Evolutionary conservation across 108 stramenopile genomes (phyloP).

Genomic region (Pseudonitzschia multistriata): DNA sequence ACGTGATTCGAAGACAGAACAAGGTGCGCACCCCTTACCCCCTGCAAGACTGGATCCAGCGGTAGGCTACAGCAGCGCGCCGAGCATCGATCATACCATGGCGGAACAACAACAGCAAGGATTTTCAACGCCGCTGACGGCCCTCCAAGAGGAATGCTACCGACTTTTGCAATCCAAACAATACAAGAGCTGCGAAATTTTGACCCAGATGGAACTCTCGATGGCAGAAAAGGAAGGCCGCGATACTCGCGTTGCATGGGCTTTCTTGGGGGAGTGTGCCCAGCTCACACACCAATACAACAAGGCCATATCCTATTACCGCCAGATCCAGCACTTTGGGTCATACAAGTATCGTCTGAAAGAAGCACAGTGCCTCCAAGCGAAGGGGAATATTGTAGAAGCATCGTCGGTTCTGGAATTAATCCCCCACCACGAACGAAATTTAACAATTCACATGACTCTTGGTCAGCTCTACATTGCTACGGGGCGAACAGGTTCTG

Average conservation of each 20-base stretch:
- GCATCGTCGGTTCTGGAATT: constrained; percentile 69
- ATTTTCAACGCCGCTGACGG: constrained; percentile 20
- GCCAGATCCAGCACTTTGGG: constrained; percentile 44
- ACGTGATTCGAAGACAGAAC: no score
- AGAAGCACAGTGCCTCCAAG: constrained; percentile 69
- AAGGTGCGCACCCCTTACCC: no score
- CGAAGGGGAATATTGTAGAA: constrained; percentile 63
- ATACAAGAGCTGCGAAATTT: constrained; percentile 69
- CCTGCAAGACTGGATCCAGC: no score
- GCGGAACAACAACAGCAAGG: constrained; percentile 2
- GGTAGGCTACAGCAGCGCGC: no score
- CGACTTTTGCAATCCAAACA: constrained; percentile 55
- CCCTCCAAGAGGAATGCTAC: constrained; percentile 56
- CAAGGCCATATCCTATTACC: constrained; percentile 66
- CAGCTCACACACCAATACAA: constrained; percentile 45
- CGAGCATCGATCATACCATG: neutral
- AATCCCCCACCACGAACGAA: constrained; percentile 44
- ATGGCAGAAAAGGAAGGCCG: constrained; percentile 43
- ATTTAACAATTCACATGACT: constrained; percentile 62
- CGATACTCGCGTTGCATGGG: constrained; percentile 32
- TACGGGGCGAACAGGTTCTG: constrained; percentile 46
- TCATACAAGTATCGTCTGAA: constrained; percentile 61
- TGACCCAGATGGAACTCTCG: constrained; percentile 64
- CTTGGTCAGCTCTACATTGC: constrained; percentile 64
- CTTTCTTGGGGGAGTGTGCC: constrained; percentile 70